These are phyloP conservation scores for Hyaloscypha finlandica DNA, from an alignment of 495 filamentous ascomycete genomes.

Conservation along the genomic window DNA sequence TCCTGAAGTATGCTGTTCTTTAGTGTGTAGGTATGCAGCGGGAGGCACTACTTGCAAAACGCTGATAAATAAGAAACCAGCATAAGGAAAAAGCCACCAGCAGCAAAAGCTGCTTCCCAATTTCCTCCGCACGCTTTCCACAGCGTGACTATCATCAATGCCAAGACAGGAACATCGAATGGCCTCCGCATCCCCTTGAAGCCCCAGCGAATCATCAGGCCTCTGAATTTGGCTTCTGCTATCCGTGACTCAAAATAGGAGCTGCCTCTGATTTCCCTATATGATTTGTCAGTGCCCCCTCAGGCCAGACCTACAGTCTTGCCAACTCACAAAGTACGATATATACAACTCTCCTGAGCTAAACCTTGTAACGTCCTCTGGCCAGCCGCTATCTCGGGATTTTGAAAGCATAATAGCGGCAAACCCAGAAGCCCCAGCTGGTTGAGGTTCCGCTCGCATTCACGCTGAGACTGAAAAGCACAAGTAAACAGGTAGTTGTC, in stretches of 20 bases:
- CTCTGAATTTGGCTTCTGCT: slow-evolving; percentile 6
- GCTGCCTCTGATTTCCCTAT: neutral
- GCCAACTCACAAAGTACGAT: neutral
- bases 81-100: neutral
- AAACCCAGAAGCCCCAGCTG: neutral
- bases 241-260: neutral
- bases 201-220: neutral
- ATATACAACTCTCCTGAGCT: neutral
- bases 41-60: neutral
- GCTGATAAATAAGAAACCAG: neutral
- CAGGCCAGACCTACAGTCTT: neutral
- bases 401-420: neutral
- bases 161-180: neutral
- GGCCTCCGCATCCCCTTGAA: neutral
- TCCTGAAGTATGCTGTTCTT: too few species aligned
- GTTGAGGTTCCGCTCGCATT: neutral
- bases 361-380: neutral
- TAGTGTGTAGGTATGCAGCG: too few species aligned
- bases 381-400: neutral
- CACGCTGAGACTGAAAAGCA: neutral
- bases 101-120: slow-evolving; percentile 3
- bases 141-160: neutral
- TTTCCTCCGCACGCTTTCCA: neutral
- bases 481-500: too few species aligned
- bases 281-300: neutral